Evolutionary conservation across 805 yeast species (phyloP).

Genomic region (Starmerella apis): DNA sequence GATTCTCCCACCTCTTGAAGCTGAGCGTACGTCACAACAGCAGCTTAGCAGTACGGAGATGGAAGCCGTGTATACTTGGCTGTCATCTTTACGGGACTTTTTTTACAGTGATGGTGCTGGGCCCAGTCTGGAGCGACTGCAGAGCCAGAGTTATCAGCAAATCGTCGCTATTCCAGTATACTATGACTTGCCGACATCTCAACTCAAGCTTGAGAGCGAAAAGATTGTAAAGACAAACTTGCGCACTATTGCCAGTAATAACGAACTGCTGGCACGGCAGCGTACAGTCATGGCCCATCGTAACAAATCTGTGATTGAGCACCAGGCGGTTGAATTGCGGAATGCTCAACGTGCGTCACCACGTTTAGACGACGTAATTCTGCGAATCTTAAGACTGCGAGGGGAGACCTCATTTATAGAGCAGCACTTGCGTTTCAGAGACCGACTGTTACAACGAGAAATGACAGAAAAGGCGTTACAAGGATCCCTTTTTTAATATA

Average conservation of each 20-base stretch:
- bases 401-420: constrained; percentile 52
- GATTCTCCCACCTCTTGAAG: constrained; percentile 56
- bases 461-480: constrained; percentile 40
- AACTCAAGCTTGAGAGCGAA: constrained; percentile 50
- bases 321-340: constrained; percentile 38
- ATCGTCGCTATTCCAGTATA: constrained; percentile 53
- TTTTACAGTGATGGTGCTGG: constrained; percentile 77
- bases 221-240: constrained; percentile 44
- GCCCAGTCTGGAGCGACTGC: constrained; percentile 55
- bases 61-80: constrained; percentile 62
- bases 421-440: constrained; percentile 51
- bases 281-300: constrained; percentile 66
- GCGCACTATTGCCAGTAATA: constrained; percentile 37
- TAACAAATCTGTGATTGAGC: constrained; percentile 45
- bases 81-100: constrained; percentile 57
- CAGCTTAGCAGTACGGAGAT: constrained; percentile 51
- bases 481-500: constrained; percentile 17
- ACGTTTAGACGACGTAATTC: constrained; percentile 52
- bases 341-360: constrained; percentile 41
- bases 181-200: constrained; percentile 43
- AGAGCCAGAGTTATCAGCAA: constrained; percentile 53
- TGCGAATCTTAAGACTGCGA: constrained; percentile 59
- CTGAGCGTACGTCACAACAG: constrained; percentile 26
- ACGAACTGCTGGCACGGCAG: constrained; percentile 45
- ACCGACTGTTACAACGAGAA: constrained; percentile 44